Evolutionary conservation across 176 grass and related monocot species (phyloP), one percentile per base, ranked within the genome.

Genomic region (Olyra latifolia): DNA sequence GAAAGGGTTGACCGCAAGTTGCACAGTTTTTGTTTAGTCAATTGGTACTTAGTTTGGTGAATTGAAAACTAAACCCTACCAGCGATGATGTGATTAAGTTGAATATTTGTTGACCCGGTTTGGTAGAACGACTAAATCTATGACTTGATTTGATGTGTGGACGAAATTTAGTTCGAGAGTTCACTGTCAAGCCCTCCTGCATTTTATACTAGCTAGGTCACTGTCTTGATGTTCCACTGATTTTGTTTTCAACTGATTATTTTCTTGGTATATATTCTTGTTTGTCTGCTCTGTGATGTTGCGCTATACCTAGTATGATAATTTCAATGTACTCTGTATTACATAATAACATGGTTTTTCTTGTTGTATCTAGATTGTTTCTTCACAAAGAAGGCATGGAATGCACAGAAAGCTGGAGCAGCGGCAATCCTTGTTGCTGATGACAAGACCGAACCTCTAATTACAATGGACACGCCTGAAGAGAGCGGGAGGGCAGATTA

Each of bases 371-470:
- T 42, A 91, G 92, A 94, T 77, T 91, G 92, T 54, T 91, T 80
- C 68, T 91, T 94, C 41, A 77, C 92, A 55, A 86, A 79, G 62
- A 95, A 95, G 80, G 92, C 87, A 73, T 91, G 89, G 86, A 57
- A 91, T 59, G 89, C 81, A 11, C 92, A 95, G 62, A 95, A 80
- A n/a, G 83, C 87, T 20, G 89, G 92, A 61, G 89, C 81, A 23
- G 92, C 84, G 9, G 89, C 92, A 8, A 84, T 94, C 61, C 83
- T 94, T 80, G 87, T 94, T 74, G 89, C 89, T 16, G 92, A 94
- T 80, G 65, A 89, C 81, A 94, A 82, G 71, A 54, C 29, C 15
- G 89, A 94, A 74, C 92, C 92, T 15, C 62, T 94, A 46, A 91
- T 94, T 54, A 94, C 92, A 45, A 87, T 94, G 87, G 87, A 91